Percentiles rank a stretch among this genome's conserved stretches.
These are phyloP conservation scores for Petunia hybrid DNA, from an alignment of 305 asterid species.

Conservation along the genomic window DNA sequence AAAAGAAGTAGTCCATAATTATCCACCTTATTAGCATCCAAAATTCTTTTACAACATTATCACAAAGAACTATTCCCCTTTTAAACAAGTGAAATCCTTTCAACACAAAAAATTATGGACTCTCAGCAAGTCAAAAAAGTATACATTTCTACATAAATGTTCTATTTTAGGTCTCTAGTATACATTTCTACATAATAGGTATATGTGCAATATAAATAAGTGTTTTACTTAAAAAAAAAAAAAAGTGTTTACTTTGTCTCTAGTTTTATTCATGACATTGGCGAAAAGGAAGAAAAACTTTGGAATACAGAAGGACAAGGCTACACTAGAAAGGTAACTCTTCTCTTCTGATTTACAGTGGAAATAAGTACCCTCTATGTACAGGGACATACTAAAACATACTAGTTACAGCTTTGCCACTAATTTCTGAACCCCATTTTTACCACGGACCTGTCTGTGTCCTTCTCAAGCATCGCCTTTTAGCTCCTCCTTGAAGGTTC, in stretches of 20 bases:
- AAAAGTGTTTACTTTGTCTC: neutral
- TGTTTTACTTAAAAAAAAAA: no score
- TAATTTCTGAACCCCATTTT: neutral
- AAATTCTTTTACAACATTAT: no score
- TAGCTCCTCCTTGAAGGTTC: slow-evolving; percentile 57
- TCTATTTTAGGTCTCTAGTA: no score
- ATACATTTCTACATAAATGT: no score
- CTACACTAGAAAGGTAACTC: neutral
- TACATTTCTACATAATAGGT: neutral
- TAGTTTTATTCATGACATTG: neutral
- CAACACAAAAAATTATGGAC: no score
- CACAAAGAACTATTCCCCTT: no score
- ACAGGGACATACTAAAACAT: neutral
- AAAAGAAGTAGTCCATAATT: no score
- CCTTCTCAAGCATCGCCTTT: slow-evolving; percentile 77
- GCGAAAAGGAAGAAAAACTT: neutral
- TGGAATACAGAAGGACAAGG: neutral
- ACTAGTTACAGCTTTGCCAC: neutral
- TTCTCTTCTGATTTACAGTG: neutral
- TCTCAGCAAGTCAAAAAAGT: no score
- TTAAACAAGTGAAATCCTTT: no score
- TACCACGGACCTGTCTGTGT: slow-evolving; percentile 91
- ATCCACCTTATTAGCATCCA: no score
- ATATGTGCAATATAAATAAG: neutral
- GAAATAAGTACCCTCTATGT: neutral